These are phyloP conservation scores for Prosopis cineraria DNA, from an alignment of 306 rosid genomes.

Conservation along the genomic window DNA sequence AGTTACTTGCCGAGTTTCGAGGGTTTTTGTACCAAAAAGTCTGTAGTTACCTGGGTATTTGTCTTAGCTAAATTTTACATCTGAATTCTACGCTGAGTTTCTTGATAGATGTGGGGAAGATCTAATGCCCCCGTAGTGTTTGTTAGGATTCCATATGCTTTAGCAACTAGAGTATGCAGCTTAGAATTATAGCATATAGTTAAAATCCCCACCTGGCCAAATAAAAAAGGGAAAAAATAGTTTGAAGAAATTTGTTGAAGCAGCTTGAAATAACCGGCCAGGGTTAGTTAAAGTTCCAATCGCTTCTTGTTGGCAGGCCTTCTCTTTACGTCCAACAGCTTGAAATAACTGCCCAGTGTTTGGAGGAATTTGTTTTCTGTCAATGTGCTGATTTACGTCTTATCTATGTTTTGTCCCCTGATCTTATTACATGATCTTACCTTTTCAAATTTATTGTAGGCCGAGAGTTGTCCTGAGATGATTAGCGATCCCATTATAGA, in stretches of 20 bases:
- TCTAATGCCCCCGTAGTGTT: conserved; percentile 4
- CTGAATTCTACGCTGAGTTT: background rate
- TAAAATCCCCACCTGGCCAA: background rate
- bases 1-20: background rate
- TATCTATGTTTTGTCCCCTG: background rate
- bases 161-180: conserved; percentile 9
- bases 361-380: conserved; percentile 7
- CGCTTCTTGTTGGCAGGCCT: background rate
- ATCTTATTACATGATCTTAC: background rate
- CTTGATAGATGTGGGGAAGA: conserved; percentile 28
- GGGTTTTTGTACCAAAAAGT: background rate
- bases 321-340: too few species aligned
- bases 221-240: background rate
- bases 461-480: conserved; percentile 55
- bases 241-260: background rate
- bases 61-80: conserved; percentile 2
- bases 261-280: background rate
- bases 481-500: conserved; percentile 48
- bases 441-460: conserved; percentile 44
- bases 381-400: conserved; percentile 1
- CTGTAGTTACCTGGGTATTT: conserved; percentile 21
- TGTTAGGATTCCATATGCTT: conserved; percentile 15
- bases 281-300: background rate
- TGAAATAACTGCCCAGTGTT: too few species aligned
- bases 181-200: background rate